Evolutionary conservation across 2,329 filamentous ascomycete genomes (phyloP).

Genomic region (Colletotrichum neosansevieriae): DNA sequence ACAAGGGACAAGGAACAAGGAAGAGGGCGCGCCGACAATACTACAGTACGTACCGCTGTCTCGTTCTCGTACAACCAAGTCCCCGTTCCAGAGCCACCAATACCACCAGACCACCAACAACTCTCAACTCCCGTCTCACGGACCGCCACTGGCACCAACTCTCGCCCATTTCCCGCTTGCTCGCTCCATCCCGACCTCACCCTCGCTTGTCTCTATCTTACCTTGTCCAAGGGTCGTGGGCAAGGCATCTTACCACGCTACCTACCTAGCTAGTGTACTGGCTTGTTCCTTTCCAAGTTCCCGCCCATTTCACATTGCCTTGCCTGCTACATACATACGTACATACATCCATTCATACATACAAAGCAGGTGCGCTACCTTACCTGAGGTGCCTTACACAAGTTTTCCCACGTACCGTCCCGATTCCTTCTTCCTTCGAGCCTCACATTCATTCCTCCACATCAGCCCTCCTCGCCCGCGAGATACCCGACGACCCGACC

Average conservation of each 20-base stretch:
- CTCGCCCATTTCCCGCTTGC: conserved; percentile 9
- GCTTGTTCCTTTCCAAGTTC: conserved; percentile 3
- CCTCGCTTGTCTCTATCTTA: background rate
- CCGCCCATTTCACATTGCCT: background rate
- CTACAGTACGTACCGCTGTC: conserved; percentile 11
- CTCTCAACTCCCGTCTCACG: conserved; percentile 1
- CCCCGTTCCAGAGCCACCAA: background rate
- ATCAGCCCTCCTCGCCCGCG: background rate
- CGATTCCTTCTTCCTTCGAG: conserved; percentile 15
- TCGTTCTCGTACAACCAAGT: background rate
- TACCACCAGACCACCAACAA: too few species aligned
- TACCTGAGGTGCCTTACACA: background rate
- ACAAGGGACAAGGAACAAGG: conserved; percentile 4
- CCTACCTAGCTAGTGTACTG: background rate
- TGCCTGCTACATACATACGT: background rate
- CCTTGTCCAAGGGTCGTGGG: background rate
- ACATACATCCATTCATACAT: too few species aligned
- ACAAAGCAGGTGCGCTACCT: background rate
- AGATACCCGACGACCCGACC: conserved; percentile 6
- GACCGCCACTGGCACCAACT: conserved; percentile 6
- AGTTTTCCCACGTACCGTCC: background rate
- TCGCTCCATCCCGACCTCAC: background rate
- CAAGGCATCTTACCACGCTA: background rate
- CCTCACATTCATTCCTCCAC: background rate
- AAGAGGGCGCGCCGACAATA: too few species aligned